phyloP scores from a whole-genome alignment of 1,284 basidiomycete species.

The Boletellus dicymbophilus region DNA sequence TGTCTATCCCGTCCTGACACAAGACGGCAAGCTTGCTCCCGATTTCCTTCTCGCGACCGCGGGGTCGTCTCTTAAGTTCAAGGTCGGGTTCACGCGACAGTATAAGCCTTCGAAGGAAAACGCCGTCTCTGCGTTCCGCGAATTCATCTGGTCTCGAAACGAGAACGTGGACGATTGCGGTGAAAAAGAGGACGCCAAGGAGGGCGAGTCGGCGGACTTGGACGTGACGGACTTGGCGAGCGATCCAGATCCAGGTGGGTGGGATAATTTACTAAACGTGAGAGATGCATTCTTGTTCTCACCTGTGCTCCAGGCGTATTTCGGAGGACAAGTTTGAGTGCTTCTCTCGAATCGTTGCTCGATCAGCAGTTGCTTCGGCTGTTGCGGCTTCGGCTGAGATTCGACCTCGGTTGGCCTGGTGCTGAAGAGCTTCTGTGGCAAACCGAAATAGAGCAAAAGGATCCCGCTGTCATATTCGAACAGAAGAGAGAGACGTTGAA shows the following conservation, averaged over 20 bases:
- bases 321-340: background rate
- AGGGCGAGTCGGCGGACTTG: background rate
- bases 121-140: background rate
- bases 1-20: background rate
- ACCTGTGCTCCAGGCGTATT: background rate
- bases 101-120: background rate
- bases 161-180: background rate
- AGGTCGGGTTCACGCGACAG: background rate
- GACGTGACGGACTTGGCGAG: background rate
- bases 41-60: background rate
- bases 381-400: slow-evolving; percentile 45
- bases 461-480: slow-evolving; percentile 36
- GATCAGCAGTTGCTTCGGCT: background rate
- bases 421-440: slow-evolving; percentile 54
- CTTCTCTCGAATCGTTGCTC: background rate
- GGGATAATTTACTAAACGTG: background rate
- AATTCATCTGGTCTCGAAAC: background rate
- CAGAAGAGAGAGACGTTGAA: background rate
- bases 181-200: no score
- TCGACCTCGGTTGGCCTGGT: slow-evolving; percentile 61
- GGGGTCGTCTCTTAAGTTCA: background rate
- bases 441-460: slow-evolving; percentile 47
- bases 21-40: background rate
- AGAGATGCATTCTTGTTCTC: background rate
- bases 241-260: background rate